These are phyloP conservation scores for Trametes gibbosa DNA, from an alignment of 768 basidiomycete genomes.

Conservation along the genomic window DNA sequence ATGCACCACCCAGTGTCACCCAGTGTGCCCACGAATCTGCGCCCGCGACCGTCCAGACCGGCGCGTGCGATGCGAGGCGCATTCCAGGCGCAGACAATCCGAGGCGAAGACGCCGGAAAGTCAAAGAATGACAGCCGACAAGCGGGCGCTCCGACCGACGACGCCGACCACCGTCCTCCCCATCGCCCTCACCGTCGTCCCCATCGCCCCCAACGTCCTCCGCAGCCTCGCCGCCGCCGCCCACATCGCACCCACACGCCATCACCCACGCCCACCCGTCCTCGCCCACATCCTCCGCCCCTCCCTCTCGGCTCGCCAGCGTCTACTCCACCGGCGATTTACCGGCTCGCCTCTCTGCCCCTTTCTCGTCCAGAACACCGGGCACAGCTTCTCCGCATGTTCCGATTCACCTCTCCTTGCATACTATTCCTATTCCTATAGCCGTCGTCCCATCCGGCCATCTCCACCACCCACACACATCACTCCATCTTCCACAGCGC, in stretches of 20 bases:
- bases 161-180: too few species aligned
- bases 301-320: not conserved
- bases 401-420: not conserved
- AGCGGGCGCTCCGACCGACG: constrained; percentile 1
- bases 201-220: not conserved
- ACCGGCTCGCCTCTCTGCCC: not conserved
- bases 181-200: not conserved
- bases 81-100: too few species aligned
- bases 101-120: not conserved
- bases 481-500: constrained; percentile 48
- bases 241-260: not conserved
- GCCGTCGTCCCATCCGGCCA: not conserved
- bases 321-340: constrained; percentile 4
- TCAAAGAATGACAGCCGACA: not conserved
- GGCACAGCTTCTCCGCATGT: not conserved
- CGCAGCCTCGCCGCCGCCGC: too few species aligned
- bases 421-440: not conserved
- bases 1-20: too few species aligned
- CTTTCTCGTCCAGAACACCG: not conserved
- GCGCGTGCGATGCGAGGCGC: too few species aligned
- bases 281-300: not conserved
- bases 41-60: too few species aligned
- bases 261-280: not conserved
- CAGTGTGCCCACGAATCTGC: too few species aligned
- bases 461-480: not conserved